Conservation (phyloP, 2,329 filamentous ascomycete species). For the Paracoccidioides brasiliensis region DNA sequence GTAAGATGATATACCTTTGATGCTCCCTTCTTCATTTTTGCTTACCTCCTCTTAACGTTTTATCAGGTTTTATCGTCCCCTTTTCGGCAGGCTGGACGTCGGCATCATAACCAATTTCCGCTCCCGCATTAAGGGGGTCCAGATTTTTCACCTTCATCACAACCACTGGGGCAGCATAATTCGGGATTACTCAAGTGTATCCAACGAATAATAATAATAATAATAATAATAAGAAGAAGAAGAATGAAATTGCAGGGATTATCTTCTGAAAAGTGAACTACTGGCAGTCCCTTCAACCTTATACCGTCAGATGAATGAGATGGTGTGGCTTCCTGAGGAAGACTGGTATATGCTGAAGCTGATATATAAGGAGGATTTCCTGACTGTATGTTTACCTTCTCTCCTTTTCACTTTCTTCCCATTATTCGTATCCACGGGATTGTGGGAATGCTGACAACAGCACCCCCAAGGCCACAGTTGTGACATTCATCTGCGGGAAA, state of each 20-base stretch:
- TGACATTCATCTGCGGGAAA: slow-evolving; percentile 6
- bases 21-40: neutral
- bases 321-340: slow-evolving; percentile 5
- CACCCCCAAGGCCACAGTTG: slow-evolving; percentile 6
- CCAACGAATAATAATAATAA: neutral
- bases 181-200: slow-evolving; percentile 4
- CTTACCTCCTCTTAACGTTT: neutral
- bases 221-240: no score
- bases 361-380: slow-evolving; percentile 7
- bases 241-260: slow-evolving; percentile 4
- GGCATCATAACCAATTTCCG: slow-evolving; percentile 2
- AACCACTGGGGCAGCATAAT: slow-evolving; percentile 5
- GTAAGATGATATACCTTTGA: neutral
- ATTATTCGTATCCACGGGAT: neutral
- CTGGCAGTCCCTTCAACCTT: slow-evolving; percentile 7
- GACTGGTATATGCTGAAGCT: slow-evolving; percentile 4
- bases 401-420: slow-evolving; percentile 2
- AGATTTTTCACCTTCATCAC: slow-evolving; percentile 1
- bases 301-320: slow-evolving; percentile 9
- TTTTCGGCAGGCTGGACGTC: neutral
- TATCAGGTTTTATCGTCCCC: slow-evolving; percentile 1
- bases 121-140: neutral
- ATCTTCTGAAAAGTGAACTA: slow-evolving; percentile 8
- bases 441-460: neutral
- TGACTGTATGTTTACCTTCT: slow-evolving; percentile 3